Evolutionary conservation across 1,284 basidiomycete species (phyloP).

Genomic region (Melampsora larici-populina): DNA sequence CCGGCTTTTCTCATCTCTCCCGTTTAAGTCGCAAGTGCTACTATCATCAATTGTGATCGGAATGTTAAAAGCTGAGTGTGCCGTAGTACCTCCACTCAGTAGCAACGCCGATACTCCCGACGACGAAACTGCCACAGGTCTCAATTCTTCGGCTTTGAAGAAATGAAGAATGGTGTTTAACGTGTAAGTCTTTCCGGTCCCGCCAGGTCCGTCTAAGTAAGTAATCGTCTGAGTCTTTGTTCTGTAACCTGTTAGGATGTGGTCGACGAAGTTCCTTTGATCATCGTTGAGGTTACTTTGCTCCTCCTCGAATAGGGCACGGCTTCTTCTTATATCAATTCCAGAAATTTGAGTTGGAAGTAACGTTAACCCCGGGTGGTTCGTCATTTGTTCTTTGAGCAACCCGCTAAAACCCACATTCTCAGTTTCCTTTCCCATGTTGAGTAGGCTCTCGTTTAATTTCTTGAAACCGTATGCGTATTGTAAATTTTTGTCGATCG

Average conservation of each 20-base stretch:
- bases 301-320: too few species aligned
- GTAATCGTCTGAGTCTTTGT: constrained; percentile 51
- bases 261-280: too few species aligned
- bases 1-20: background rate
- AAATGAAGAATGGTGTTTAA: background rate
- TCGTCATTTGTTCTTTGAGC: constrained; percentile 55
- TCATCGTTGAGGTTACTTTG: too few species aligned
- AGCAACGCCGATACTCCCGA: constrained; percentile 2
- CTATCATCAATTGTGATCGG: background rate
- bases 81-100: background rate
- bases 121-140: background rate
- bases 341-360: too few species aligned
- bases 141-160: background rate
- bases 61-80: background rate
- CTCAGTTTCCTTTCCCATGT: constrained; percentile 18
- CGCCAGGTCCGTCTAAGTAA: too few species aligned
- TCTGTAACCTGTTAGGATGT: background rate
- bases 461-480: constrained; percentile 49
- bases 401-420: constrained; percentile 56
- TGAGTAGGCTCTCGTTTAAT: constrained; percentile 44
- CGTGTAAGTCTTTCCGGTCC: too few species aligned
- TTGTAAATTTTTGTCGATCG: constrained; percentile 57
- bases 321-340: too few species aligned
- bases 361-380: too few species aligned
- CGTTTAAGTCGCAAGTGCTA: background rate